Evolutionary conservation across 257 asterid species (phyloP).

Genomic region (Paulownia fortunei): DNA sequence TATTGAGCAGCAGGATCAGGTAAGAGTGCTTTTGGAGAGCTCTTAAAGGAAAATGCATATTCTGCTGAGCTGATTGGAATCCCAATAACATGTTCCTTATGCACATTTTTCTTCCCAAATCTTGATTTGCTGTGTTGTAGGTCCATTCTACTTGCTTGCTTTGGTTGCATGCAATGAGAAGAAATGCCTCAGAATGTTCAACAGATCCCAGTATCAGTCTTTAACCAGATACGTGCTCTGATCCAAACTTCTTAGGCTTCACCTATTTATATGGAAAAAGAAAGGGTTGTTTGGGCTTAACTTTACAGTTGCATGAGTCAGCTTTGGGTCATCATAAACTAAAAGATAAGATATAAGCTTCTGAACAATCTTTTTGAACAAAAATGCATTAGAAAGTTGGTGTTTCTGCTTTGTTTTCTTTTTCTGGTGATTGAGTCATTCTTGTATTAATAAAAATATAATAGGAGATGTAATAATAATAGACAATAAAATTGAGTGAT

Average conservation of each 20-base stretch:
- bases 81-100: constrained; percentile 6
- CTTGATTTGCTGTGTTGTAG: constrained; percentile 19
- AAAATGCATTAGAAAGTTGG: background rate
- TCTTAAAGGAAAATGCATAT: constrained; percentile 14
- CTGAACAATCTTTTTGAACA: too few relatives aligned
- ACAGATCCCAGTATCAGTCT: background rate
- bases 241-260: background rate
- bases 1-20: constrained; percentile 30
- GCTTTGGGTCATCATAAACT: background rate
- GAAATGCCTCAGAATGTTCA: too few relatives aligned
- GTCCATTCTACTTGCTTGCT: too few relatives aligned
- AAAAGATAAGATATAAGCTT: too few relatives aligned
- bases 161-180: too few relatives aligned
- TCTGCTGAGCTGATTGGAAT: constrained; percentile 25
- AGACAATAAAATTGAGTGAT: background rate
- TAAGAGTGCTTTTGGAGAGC: constrained; percentile 6
- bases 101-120: background rate
- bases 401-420: background rate
- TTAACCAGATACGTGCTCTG: background rate
- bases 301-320: constrained; percentile 14
- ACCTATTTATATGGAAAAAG: background rate
- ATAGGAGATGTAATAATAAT: too few relatives aligned
- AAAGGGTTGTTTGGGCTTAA: background rate
- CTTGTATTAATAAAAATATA: too few relatives aligned
- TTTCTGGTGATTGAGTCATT: background rate